Percentiles rank a stretch among this genome's conserved stretches.
These are phyloP conservation scores for Porphyrellus cyaneotinctus DNA, from an alignment of 768 basidiomycete genomes.

Conservation along the genomic window DNA sequence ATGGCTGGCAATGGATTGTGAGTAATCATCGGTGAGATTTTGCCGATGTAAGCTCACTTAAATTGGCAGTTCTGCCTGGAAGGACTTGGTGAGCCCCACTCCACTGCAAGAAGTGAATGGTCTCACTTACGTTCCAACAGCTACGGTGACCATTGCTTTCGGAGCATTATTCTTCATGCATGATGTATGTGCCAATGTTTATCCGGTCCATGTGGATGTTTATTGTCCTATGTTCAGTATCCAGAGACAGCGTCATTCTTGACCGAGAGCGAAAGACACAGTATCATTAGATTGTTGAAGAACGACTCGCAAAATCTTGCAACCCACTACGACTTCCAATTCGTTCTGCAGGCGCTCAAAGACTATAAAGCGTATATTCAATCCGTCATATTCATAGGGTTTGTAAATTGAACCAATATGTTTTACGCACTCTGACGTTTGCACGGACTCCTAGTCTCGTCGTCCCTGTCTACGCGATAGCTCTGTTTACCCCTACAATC, in stretches of 20 bases:
- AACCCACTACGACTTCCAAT: conserved; percentile 42
- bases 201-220: background rate
- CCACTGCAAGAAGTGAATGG: background rate
- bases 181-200: conserved; percentile 36
- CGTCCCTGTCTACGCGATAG: conserved; percentile 45
- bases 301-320: conserved; percentile 43
- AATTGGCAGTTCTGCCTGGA: conserved; percentile 29
- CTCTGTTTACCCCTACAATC: conserved; percentile 51
- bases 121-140: conserved; percentile 9
- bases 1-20: conserved; percentile 39
- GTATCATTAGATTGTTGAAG: conserved; percentile 35
- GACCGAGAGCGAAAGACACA: conserved; percentile 39
- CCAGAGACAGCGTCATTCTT: conserved; percentile 58
- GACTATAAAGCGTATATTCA: conserved; percentile 42
- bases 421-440: conserved; percentile 3
- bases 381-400: conserved; percentile 41
- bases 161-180: conserved; percentile 47
- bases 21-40: conserved; percentile 10
- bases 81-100: conserved; percentile 19
- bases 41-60: conserved; percentile 9
- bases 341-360: conserved; percentile 45
- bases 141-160: conserved; percentile 18
- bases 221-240: conserved; percentile 33
- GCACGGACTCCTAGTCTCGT: conserved; percentile 32
- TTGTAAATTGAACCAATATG: conserved; percentile 1